Percentiles rank a stretch among this genome's conserved stretches.
Conservation (phyloP, 2,329 filamentous ascomycete genomes). For the Colletotrichum orchidophilum region DNA sequence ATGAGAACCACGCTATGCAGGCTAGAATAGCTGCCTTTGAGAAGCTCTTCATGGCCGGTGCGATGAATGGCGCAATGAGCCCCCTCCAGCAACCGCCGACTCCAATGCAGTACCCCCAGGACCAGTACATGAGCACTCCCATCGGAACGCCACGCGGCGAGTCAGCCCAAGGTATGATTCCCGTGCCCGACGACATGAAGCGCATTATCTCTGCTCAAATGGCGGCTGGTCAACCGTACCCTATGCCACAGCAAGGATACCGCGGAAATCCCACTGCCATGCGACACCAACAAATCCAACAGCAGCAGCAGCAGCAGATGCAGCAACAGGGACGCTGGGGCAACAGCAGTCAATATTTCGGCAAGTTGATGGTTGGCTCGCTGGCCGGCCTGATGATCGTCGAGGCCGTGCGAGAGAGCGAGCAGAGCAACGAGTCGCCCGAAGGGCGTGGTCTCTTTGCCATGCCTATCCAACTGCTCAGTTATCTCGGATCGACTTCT, state of each 20-base stretch:
- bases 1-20: constrained; percentile 85
- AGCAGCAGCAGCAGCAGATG: constrained; percentile 54
- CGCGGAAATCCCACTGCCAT: constrained; percentile 55
- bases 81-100: constrained; percentile 64
- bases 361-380: constrained; percentile 91
- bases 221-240: constrained; percentile 64
- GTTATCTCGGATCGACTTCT: constrained; percentile 55
- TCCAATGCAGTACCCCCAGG: constrained; percentile 61
- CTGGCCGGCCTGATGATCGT: constrained; percentile 92
- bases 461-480: constrained; percentile 68
- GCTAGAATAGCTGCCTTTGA: constrained; percentile 78
- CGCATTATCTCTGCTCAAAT: constrained; percentile 67
- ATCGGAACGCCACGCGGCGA: constrained; percentile 52
- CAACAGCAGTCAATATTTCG: constrained; percentile 64
- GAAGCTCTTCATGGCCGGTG: constrained; percentile 82
- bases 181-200: constrained; percentile 73
- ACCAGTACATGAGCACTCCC: constrained; percentile 56
- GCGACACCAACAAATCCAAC: constrained; percentile 66
- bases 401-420: constrained; percentile 77
- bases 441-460: constrained; percentile 74
- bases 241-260: constrained; percentile 58
- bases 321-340: constrained; percentile 64
- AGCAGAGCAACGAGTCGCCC: constrained; percentile 70
- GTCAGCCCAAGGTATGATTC: constrained; percentile 68
- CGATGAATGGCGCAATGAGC: constrained; percentile 70